phyloP scores from a whole-genome alignment of 768 basidiomycete genomes.

The Tylopilus vinaceipallidus region DNA sequence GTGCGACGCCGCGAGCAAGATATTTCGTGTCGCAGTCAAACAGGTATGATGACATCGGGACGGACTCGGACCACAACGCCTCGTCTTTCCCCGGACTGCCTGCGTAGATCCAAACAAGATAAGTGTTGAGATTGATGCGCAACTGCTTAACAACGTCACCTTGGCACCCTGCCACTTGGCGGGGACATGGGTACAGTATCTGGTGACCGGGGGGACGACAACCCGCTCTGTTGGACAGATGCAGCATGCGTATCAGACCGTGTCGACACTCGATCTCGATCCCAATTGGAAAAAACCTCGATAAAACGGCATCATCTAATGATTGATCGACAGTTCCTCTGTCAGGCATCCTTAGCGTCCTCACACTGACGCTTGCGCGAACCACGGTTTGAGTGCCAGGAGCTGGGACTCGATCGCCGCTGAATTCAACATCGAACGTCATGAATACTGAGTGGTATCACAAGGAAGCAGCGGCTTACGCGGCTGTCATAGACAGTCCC shows the following conservation, averaged over 20 bases:
- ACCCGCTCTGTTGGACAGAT: neutral
- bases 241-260: conserved; percentile 1
- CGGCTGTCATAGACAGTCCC: no score
- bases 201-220: neutral
- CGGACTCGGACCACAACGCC: no score
- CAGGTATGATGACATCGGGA: no score
- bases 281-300: neutral
- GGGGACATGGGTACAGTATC: neutral
- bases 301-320: neutral
- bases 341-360: neutral
- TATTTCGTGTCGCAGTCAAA: neutral
- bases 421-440: neutral
- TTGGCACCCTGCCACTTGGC: neutral
- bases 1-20: no score
- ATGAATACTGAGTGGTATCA: no score
- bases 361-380: neutral
- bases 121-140: conserved; percentile 1
- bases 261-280: conserved; percentile 1
- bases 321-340: conserved; percentile 1
- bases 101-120: neutral
- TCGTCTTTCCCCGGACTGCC: no score
- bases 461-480: no score
- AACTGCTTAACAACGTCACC: neutral
- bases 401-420: neutral
- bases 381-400: neutral